Evolutionary conservation across 1,284 basidiomycete genomes (phyloP).

Genomic region (Papiliotrema nemorosa): DNA sequence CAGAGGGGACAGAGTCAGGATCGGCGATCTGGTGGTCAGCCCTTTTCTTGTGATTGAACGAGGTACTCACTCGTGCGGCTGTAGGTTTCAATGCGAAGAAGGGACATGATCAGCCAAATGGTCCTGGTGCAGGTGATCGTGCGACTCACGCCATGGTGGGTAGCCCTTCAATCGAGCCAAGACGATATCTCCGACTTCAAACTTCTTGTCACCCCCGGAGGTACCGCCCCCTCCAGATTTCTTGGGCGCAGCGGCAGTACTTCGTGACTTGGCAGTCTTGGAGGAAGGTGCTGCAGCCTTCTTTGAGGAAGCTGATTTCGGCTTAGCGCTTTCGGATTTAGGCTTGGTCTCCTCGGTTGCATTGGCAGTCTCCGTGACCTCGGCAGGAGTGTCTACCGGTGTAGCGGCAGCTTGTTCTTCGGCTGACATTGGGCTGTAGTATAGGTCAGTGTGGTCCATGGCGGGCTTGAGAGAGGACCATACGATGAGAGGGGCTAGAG

Average conservation of each 20-base stretch:
- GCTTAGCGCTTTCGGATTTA: conserved; percentile 7
- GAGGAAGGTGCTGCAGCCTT: too few relatives aligned
- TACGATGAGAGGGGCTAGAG: background rate
- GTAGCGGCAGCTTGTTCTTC: conserved; percentile 4
- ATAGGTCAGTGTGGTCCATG: background rate
- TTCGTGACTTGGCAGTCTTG: background rate
- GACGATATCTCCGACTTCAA: conserved; percentile 71
- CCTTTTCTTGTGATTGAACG: background rate
- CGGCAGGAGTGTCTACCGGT: conserved; percentile 6
- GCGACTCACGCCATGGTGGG: conserved; percentile 68
- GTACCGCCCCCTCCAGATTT: conserved; percentile 16
- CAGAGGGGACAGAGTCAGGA: conserved; percentile 33
- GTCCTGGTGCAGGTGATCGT: background rate
- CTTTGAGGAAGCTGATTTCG: conserved; percentile 9
- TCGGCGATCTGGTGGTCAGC: conserved; percentile 31
- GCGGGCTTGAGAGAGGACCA: conserved; percentile 2
- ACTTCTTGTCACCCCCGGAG: conserved; percentile 40
- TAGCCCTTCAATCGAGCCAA: conserved; percentile 90
- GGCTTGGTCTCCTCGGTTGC: conserved; percentile 1
- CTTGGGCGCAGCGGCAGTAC: conserved; percentile 9
- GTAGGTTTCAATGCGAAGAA: background rate
- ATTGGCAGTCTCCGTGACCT: conserved; percentile 4
- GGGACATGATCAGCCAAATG: conserved; percentile 8
- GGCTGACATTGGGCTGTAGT: conserved; percentile 3
- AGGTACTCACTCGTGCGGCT: conserved; percentile 33